Base-by-base conservation (phyloP, 257 asterid species). In the Solanum bulbocastanum region DNA sequence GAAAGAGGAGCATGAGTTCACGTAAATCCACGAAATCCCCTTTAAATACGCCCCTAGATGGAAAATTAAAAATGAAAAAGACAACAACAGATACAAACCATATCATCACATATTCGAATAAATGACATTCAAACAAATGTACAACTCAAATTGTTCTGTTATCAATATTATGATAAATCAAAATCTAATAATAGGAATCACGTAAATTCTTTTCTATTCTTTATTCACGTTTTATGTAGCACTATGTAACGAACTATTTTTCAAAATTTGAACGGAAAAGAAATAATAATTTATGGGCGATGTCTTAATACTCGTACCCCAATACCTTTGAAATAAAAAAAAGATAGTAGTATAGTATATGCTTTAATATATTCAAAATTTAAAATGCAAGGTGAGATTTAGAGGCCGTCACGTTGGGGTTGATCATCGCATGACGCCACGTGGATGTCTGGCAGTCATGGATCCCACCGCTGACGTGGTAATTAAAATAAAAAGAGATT, bases 401-500 rank as follows among this genome's bases (percentile, higher is more conserved):
- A 85, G 88, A 86, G 91, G 96, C 75, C 65, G 49, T 93, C 97
- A 93, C 96, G 95, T 93, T 86, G 91, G 46, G 87, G 86, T 86
- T 87, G 72, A 86, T 89, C 88, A 88, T 88, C 89, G 35, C 58
- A 85, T 62, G 2, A 58, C 0, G 90, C 91, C 98, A 92, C 93
- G 95, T 93, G 96, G 94, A 86, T 23, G 35, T 37, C 78, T 40
- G 15, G 20, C 30, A 83, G 90, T 18, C 92, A 90, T 91, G 93
- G 98, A 92, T 86, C 94, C 92, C 90, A 92, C 68, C 1, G 89
- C 93, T 87, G 87, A 91, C 93, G 92, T 91, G 96, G 93, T 90
- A 90, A 89, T 79, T 58, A 72, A 10, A 16, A 56, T 1, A 56
- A 79, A 18, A 66, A 56, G 90, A 88, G 91, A 87, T 91, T 91